phyloP scores from a whole-genome alignment of 2,329 filamentous ascomycete species.

The Cladophialophora carrionii region DNA sequence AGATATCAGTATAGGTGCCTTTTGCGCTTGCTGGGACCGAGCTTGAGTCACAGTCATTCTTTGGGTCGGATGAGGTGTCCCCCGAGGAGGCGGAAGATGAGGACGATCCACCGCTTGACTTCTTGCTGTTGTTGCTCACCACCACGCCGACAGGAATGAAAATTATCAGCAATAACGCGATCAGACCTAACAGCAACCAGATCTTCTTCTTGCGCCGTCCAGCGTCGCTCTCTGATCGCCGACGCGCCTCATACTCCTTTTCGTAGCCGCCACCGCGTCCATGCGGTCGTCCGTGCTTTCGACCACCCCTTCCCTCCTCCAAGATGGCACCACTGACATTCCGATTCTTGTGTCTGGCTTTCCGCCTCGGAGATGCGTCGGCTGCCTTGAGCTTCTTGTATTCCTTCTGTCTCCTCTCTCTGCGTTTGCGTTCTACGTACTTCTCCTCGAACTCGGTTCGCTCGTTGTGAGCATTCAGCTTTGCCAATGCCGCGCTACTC shows the following conservation, averaged over 20 bases:
- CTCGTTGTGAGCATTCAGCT: constrained; percentile 66
- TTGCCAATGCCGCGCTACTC: constrained; percentile 63
- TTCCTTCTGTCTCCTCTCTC: constrained; percentile 46
- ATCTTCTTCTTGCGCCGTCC: constrained; percentile 50
- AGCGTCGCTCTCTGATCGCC: constrained; percentile 39
- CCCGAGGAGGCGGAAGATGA: constrained; percentile 38
- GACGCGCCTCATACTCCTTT: constrained; percentile 38
- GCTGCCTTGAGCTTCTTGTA: constrained; percentile 40
- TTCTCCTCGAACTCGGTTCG: constrained; percentile 55
- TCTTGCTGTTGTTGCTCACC: constrained; percentile 64
- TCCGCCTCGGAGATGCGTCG: constrained; percentile 44
- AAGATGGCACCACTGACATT: constrained; percentile 71
- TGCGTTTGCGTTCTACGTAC: constrained; percentile 46
- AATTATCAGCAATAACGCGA: constrained; percentile 62
- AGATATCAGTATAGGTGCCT: constrained; percentile 82
- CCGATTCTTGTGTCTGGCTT: constrained; percentile 57
- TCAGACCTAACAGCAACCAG: constrained; percentile 59
- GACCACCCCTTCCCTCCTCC: constrained; percentile 65
- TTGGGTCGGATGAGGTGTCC: constrained; percentile 43
- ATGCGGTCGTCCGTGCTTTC: constrained; percentile 51
- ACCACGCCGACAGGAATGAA: constrained; percentile 70
- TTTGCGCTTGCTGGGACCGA: constrained; percentile 68
- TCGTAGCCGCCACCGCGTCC: constrained; percentile 55
- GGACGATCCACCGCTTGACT: constrained; percentile 30
- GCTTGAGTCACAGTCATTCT: constrained; percentile 55